A percentile compares a stretch with the other conserved stretches of the same genome.
Conservation (phyloP, 305 asterid species). For the Fraxinus latifolia region DNA sequence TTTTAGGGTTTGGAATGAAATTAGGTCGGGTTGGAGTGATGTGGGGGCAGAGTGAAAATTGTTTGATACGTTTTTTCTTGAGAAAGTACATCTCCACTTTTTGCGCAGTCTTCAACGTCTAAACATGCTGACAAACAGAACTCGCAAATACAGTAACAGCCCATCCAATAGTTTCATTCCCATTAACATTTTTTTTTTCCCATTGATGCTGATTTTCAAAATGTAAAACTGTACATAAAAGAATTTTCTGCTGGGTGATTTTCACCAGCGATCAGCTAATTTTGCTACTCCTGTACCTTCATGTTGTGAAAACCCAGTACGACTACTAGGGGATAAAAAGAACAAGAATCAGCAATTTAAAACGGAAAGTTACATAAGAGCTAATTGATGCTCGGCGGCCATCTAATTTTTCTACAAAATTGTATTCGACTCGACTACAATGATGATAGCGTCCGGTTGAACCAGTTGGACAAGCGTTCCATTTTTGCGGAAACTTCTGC, state of each 20-base stretch:
- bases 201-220: constrained; percentile 12
- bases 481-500: constrained; percentile 50
- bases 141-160: neutral
- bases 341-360: neutral
- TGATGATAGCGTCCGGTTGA: constrained; percentile 49
- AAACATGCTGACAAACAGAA: neutral
- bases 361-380: neutral
- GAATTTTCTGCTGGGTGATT: constrained; percentile 31
- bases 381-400: neutral
- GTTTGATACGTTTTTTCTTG: neutral
- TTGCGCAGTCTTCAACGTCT: neutral
- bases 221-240: constrained; percentile 27
- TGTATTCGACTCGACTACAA: constrained; percentile 43
- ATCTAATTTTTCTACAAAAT: constrained; percentile 64
- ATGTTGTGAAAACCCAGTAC: constrained; percentile 18
- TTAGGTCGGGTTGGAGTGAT: too few species aligned
- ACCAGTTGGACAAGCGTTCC: constrained; percentile 74
- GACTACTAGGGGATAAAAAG: neutral
- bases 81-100: neutral
- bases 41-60: neutral
- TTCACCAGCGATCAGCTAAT: constrained; percentile 29
- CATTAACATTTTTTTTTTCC: neutral
- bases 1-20: too few species aligned
- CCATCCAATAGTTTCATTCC: neutral
- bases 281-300: constrained; percentile 25